Base-by-base conservation (phyloP, 2,329 filamentous ascomycete genomes). In the Alternaria triticimaculans region DNA sequence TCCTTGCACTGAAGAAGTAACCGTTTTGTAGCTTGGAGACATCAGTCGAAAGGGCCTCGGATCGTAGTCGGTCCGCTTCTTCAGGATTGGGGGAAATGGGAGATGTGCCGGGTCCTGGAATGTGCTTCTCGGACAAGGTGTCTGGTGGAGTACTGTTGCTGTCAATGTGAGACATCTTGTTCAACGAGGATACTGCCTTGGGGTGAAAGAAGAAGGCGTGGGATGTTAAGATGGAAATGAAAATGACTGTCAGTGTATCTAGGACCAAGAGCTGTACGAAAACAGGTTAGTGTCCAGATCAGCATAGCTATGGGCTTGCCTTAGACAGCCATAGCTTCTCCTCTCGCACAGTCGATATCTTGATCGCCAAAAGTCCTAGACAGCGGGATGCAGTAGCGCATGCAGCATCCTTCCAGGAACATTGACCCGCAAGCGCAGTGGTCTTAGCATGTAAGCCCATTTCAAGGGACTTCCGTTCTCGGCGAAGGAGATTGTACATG, bases 41-140 rank as follows among this genome's bases (percentile, higher is more conserved):
- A 1, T 41, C 37, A 0, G 37, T 41, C 0, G 37, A 41, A 18
- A 41, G 37, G 0, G 37, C 37, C 0, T 41, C 0, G 0, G 37
- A 41, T 41, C 37, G 37, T 41, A 41, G 15, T 0, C 37, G 37
- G 0, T 41, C 37, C 0, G 37, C 37, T 41, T 41, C 37, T 41
- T 41, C 37, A 2, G 37, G 37, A 1, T 10, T 1, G 37, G 11
- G 37, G 15, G 15, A 41, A 1, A 10, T 18, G n/a, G n/a, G 37
- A 11, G 37, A 41, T 41, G 37, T 41, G 37, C 0, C n/a, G 15
- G 15, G n/a, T 41, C 1, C n/a, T 18, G 37, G 37, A 11, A 0
- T 18, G 0, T 41, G 37, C n/a, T 41, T 41, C 37, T 41, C 37
- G 15, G n/a, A 0, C n/a, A 18, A 41, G 37, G n/a, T 41, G 37